Evolutionary conservation across 306 rosid species (phyloP), one percentile per base, ranked within the genome.

Genomic region (Quercus berberidifolia): DNA sequence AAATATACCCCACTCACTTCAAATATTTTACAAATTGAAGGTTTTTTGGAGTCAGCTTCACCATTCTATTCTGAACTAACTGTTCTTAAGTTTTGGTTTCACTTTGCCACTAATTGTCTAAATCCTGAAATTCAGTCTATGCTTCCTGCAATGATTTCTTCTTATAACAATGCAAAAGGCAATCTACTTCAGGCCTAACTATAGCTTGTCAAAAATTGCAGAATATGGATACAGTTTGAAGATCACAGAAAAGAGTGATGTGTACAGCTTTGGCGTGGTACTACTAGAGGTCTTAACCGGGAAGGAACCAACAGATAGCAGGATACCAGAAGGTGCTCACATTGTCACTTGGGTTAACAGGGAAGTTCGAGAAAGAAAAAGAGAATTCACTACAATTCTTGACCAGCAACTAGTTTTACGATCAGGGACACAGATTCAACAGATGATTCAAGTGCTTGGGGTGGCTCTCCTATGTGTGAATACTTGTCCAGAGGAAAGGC

Each of bases 181-280:
- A 59, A 9, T 21, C 31, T 23, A 69, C 15, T 58, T 12, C 46
- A 71, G 70, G 73, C 60, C 43, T 81, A 78, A 78, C 51, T 54
- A 73, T 19, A 9, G 18, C n/a, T 70, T 79, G 28, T 74, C 18
- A 75, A 15, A 51, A 85, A 83, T 54, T 90, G 89, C 97, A 94
- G 98, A 94, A 77, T 92, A 92, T 83, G 98, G 97, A 79, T 94
- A 94, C 89, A 94, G 97, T 82, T 82, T 88, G 84, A 90, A 92
- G 88, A 92, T 94, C 92, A 94, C 98, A 68, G 97, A 87, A 82
- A 94, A 92, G 78, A 92, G 98, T 74, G 98, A 94, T 80, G 98
- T 94, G 78, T 94, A 94, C 65, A 94, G 98, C 83, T 94, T 87
- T 21, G 98, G 98, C 4, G 95, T 94, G 51, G 93, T 94, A 76